These are phyloP conservation scores for Candida gorgasii DNA, from an alignment of 805 yeast species.

Conservation along the genomic window DNA sequence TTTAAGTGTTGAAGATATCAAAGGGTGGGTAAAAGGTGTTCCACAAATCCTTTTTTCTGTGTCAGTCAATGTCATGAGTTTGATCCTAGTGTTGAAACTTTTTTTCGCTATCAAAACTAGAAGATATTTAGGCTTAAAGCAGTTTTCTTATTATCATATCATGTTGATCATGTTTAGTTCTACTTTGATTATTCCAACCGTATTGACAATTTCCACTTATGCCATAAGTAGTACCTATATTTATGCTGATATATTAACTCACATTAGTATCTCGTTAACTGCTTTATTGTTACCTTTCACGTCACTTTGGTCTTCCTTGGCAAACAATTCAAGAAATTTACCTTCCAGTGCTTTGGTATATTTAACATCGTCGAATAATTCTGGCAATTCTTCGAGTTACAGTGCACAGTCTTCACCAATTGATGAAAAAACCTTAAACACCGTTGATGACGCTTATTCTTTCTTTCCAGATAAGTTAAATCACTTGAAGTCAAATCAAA, in stretches of 20 bases:
- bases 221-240: constrained; percentile 3
- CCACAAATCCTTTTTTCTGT: constrained; percentile 66
- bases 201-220: constrained; percentile 58
- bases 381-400: neutral
- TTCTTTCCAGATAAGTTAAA: constrained; percentile 17
- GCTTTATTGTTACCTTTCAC: constrained; percentile 72
- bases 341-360: constrained; percentile 11
- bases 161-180: constrained; percentile 80
- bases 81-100: constrained; percentile 65
- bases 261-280: constrained; percentile 14
- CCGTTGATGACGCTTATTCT: constrained; percentile 10
- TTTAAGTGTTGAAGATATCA: neutral
- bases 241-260: constrained; percentile 13
- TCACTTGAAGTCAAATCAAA: constrained; percentile 8
- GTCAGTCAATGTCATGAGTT: constrained; percentile 63
- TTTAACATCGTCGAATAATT: constrained; percentile 11
- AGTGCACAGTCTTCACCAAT: constrained; percentile 4
- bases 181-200: constrained; percentile 76
- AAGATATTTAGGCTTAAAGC: constrained; percentile 73
- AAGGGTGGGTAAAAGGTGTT: constrained; percentile 46
- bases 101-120: constrained; percentile 69
- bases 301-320: constrained; percentile 83
- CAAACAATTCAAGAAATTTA: constrained; percentile 41
- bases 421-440: constrained; percentile 14
- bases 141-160: constrained; percentile 80